These are phyloP conservation scores for Erythrobasidium yunnanense DNA, from an alignment of 768 basidiomycete species.

Conservation along the genomic window DNA sequence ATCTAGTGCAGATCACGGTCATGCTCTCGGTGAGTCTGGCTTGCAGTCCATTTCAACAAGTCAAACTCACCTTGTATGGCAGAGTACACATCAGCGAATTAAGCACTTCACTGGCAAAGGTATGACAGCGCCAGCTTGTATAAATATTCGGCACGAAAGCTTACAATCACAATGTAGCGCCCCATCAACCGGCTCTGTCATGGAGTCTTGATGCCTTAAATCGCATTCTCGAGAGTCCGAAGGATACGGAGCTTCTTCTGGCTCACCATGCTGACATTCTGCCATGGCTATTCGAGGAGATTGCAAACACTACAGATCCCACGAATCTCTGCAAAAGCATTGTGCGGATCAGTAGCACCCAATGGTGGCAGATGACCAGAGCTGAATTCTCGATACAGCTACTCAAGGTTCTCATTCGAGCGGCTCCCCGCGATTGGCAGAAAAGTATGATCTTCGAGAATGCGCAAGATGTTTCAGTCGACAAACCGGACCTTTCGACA, in stretches of 20 bases:
- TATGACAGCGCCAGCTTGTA: no score
- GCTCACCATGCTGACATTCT: neutral
- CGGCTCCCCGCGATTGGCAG: no score
- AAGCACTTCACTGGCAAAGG: neutral
- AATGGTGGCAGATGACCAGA: neutral
- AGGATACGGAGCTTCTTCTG: neutral
- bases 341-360: neutral
- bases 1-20: no score
- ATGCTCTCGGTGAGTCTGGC: no score
- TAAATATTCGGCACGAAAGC: no score
- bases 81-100: neutral
- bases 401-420: neutral
- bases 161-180: neutral
- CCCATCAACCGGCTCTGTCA: neutral
- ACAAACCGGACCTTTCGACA: no score
- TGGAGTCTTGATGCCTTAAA: neutral
- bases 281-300: neutral
- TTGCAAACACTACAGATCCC: neutral
- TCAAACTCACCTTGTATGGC: neutral
- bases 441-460: no score
- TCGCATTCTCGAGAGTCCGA: neutral
- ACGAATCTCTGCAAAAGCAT: neutral
- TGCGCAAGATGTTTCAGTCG: no score
- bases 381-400: neutral
- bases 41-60: neutral